phyloP scores from a whole-genome alignment of 345 rosid species.

The Schrenkiella parvula region DNA sequence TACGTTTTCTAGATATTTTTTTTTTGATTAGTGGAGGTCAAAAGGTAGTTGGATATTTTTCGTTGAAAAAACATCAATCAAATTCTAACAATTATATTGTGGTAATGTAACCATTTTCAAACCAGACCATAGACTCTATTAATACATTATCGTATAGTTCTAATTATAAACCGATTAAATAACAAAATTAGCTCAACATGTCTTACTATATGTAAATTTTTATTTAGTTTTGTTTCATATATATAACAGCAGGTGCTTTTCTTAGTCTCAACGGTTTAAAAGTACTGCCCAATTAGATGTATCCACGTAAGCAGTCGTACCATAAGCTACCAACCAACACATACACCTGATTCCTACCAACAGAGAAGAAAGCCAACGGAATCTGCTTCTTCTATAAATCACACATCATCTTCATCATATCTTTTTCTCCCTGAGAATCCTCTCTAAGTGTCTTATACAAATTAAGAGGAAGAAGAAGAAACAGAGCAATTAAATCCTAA shows the following conservation, averaged over 20 bases:
- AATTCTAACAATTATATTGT: not conserved
- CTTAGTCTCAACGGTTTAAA: conserved; percentile 26
- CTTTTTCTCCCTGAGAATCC: conserved; percentile 16
- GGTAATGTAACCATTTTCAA: not conserved
- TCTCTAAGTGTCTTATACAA: not conserved
- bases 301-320: conserved; percentile 4
- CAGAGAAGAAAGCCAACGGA: not conserved
- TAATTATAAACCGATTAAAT: not conserved
- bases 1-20: conserved; percentile 24
- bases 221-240: not conserved
- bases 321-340: conserved; percentile 14
- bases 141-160: not conserved
- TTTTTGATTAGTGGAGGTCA: not conserved
- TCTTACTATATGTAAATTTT: not conserved
- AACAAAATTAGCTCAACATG: not conserved
- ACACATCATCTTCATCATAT: conserved; percentile 2
- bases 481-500: not conserved
- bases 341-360: conserved; percentile 19
- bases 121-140: not conserved
- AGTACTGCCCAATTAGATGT: not conserved
- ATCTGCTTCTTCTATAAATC: conserved; percentile 19
- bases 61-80: conserved; percentile 16
- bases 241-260: not conserved
- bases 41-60: conserved; percentile 21
- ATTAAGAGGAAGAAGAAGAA: conserved; percentile 22